Evolutionary conservation across 208 protist genomes (phyloP).

Genomic region (Acanthamoeba culbertsoni): DNA sequence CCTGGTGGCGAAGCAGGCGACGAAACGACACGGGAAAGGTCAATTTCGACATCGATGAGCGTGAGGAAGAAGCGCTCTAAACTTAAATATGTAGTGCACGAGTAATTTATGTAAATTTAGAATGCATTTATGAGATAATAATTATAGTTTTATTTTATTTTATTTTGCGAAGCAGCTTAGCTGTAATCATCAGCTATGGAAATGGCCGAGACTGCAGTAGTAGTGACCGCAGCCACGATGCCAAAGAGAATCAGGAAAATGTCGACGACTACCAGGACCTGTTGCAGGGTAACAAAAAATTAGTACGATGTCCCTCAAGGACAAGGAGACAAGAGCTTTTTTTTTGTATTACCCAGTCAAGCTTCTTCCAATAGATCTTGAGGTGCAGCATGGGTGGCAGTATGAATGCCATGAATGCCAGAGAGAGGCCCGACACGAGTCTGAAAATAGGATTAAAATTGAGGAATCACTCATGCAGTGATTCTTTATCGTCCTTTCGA

Average conservation of each 20-base stretch:
- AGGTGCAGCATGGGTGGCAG: constrained; percentile 27
- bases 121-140: too few relatives aligned
- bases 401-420: constrained; percentile 33
- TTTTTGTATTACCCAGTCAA: neutral
- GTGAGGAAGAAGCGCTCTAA: too few relatives aligned
- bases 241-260: constrained; percentile 9
- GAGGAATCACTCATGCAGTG: too few relatives aligned
- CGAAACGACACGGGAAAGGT: too few relatives aligned
- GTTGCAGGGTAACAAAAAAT: neutral
- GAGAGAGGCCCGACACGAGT: constrained; percentile 17
- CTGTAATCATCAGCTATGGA: neutral
- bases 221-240: neutral
- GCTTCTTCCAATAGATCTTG: neutral
- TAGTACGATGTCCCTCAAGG: too few relatives aligned
- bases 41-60: too few relatives aligned
- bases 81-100: too few relatives aligned
- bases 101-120: too few relatives aligned
- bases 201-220: neutral
- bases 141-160: too few relatives aligned
- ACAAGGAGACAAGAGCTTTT: neutral
- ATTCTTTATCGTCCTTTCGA: neutral
- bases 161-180: too few relatives aligned
- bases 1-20: too few relatives aligned
- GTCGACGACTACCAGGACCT: neutral
- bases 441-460: too few relatives aligned